phyloP scores from a whole-genome alignment of 2,329 filamentous ascomycete species.

The Thielaviopsis musarum region DNA sequence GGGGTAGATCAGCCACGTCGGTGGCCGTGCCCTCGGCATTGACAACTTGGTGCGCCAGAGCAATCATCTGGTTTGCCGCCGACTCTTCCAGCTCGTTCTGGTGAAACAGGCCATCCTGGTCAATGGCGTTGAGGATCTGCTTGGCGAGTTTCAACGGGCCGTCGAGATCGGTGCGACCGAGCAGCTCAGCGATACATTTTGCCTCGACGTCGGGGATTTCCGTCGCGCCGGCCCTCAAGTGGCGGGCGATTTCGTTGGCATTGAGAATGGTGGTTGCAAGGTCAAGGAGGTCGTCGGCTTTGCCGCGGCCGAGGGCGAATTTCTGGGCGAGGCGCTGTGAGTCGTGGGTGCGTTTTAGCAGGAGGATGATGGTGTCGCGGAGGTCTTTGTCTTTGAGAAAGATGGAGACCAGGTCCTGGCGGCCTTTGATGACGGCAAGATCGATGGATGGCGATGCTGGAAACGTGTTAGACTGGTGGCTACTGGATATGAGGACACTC shows the following conservation, averaged over 20 bases:
- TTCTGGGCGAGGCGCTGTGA: constrained; percentile 83
- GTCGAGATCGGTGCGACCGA: constrained; percentile 45
- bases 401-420: constrained; percentile 65
- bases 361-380: constrained; percentile 48
- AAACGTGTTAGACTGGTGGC: constrained; percentile 3
- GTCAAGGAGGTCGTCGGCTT: constrained; percentile 75
- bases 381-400: constrained; percentile 52
- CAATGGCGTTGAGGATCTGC: constrained; percentile 62
- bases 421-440: constrained; percentile 55
- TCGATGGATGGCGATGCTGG: constrained; percentile 69
- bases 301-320: constrained; percentile 81
- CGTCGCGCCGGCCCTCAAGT: constrained; percentile 22
- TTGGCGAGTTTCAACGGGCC: constrained; percentile 51
- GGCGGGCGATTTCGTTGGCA: constrained; percentile 45
- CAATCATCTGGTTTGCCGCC: constrained; percentile 52
- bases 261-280: constrained; percentile 67
- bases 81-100: constrained; percentile 63
- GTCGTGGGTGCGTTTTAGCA: constrained; percentile 65
- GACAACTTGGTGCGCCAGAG: constrained; percentile 56
- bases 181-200: constrained; percentile 28
- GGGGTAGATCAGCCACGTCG: constrained; percentile 36
- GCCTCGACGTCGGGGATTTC: constrained; percentile 8
- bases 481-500: constrained; percentile 14
- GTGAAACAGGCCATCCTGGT: constrained; percentile 64
- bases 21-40: constrained; percentile 47